Evolutionary conservation across 768 basidiomycete genomes (phyloP).

Genomic region (Collybia sordida): DNA sequence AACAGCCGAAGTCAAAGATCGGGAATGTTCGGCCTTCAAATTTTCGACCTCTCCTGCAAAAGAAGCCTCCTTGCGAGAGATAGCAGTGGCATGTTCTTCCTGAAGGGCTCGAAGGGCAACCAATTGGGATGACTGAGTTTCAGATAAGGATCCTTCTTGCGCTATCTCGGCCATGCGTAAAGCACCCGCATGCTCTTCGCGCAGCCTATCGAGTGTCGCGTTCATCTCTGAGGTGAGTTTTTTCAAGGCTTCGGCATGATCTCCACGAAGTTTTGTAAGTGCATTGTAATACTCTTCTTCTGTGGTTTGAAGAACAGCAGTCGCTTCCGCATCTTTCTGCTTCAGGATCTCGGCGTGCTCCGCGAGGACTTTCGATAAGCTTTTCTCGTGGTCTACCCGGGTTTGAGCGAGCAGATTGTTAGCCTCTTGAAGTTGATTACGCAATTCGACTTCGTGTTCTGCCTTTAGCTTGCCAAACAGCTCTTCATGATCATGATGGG

Average conservation of each 20-base stretch:
- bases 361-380: conserved; percentile 42
- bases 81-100: conserved; percentile 68
- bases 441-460: conserved; percentile 56
- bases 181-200: conserved; percentile 74
- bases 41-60: conserved; percentile 66
- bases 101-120: conserved; percentile 64
- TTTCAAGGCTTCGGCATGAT: conserved; percentile 67
- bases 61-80: conserved; percentile 63
- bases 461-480: conserved; percentile 55
- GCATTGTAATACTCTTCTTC: conserved; percentile 84
- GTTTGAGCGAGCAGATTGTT: conserved; percentile 46
- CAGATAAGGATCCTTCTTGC: conserved; percentile 70
- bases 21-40: conserved; percentile 62
- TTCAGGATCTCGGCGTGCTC: conserved; percentile 60
- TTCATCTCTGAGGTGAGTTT: conserved; percentile 59
- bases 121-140: conserved; percentile 69
- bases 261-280: conserved; percentile 70
- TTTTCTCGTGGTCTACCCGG: conserved; percentile 53
- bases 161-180: conserved; percentile 75
- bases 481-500: conserved; percentile 58
- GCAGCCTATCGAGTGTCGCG: conserved; percentile 65
- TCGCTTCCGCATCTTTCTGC: conserved; percentile 59
- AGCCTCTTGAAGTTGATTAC: conserved; percentile 54
- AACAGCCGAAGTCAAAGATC: conserved; percentile 51
- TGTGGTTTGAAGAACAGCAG: conserved; percentile 59